Evolutionary conservation across 1,284 basidiomycete species (phyloP), one percentile per base, ranked within the genome.

Genomic region (Entoloma clypeatum): DNA sequence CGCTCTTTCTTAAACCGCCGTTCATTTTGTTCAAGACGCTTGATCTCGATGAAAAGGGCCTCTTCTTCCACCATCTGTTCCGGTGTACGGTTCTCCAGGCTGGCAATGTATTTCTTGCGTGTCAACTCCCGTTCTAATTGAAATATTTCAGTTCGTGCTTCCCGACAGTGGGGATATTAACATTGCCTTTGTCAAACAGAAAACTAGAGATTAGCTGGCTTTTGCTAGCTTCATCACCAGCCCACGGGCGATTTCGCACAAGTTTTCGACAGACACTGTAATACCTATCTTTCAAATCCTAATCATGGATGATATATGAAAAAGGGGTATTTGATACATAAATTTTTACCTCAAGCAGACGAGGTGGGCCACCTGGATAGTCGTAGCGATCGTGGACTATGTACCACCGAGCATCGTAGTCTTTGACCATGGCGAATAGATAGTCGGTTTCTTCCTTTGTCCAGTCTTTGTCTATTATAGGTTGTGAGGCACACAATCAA

Each of bases 261-360:
- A 99, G 75, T 43, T 89, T 86, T 23, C 95, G 79, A 59, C 92
- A 96, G 16, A 96, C 86, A 39, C 88, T 84, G 58, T 89, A 98
- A 60, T 99, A 99, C 24, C 96, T 72, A 48, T 92, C 89, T 69
- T 99, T 98, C 55, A 99, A 67, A 48, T 97, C 94, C 89, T 96
- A 16, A 18, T 30, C 18, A 4, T 3, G 5, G 17, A 29, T 28
- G 21, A 9, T 45, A 10, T 41, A 22, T 30, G 13, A 35, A 21
- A 11, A 3, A 21, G 16, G 19, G n/a, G n/a, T 7, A n/a, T 23
- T n/a, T 18, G 16, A 14, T 13, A 17, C 16, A 40, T 26, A 25
- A 9, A 5, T 16, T 40, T 66, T 39, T 53, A 84, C 88, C 72
- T 93, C 90, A 33, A 93, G 70, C 2, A 77, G 72, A 13, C 89